A percentile compares a stretch with the other conserved stretches of the same genome.
Conservation (phyloP, 2,329 filamentous ascomycete species). For the Colletotrichum scovillei region DNA sequence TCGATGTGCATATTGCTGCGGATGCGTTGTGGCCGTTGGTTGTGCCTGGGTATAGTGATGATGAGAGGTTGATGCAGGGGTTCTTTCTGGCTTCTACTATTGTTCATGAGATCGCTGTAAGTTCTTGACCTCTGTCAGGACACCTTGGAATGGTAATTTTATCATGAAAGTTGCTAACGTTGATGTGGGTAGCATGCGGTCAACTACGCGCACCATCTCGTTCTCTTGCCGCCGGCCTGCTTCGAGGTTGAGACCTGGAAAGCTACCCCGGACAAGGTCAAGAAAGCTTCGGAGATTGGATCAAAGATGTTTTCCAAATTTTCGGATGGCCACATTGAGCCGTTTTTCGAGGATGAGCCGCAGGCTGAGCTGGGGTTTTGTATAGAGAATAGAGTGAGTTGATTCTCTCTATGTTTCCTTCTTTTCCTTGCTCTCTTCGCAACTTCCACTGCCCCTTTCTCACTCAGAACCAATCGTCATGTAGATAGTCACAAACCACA, state of each 20-base stretch:
- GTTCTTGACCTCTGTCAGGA: neutral
- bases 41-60: neutral
- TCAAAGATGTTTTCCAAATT: neutral
- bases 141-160: neutral
- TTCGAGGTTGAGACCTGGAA: neutral
- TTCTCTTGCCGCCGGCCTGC: neutral
- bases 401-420: too few species aligned
- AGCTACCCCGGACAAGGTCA: neutral
- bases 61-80: neutral
- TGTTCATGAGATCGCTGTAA: neutral
- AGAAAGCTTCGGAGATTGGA: neutral
- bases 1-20: neutral
- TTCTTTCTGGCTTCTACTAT: conserved; percentile 1
- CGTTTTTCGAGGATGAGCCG: neutral
- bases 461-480: neutral
- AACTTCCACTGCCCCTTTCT: neutral
- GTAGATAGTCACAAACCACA: neutral
- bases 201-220: neutral
- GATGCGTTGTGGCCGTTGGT: neutral
- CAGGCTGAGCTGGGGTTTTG: neutral
- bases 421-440: neutral
- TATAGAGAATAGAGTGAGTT: neutral
- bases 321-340: neutral
- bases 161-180: neutral
- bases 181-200: neutral